Evolutionary conservation across 2,329 filamentous ascomycete genomes (phyloP).

Genomic region (Colletotrichum trifolii): DNA sequence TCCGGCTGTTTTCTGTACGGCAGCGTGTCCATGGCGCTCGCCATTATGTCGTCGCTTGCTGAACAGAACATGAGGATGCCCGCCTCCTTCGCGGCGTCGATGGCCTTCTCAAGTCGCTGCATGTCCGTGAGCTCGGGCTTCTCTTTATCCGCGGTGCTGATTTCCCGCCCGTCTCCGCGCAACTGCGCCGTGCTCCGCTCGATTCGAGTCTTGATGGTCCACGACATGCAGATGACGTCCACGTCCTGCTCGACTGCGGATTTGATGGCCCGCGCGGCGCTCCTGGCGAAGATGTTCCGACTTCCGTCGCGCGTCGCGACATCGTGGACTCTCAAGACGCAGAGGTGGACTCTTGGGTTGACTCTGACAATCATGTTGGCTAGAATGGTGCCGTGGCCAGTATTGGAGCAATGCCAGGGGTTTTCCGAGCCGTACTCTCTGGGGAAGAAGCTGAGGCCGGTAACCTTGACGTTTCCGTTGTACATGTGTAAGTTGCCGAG

Average conservation of each 20-base stretch:
- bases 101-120: neutral
- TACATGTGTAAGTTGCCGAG: neutral
- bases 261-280: neutral
- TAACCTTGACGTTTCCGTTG: neutral
- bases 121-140: neutral
- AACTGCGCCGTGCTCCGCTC: no score
- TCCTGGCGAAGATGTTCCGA: neutral
- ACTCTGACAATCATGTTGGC: neutral
- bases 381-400: neutral
- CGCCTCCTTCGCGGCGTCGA: neutral
- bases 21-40: neutral
- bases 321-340: neutral
- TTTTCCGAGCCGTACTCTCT: neutral
- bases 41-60: neutral
- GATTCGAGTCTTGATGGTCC: neutral
- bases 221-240: neutral
- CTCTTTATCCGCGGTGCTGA: no score
- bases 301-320: neutral
- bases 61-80: slow-evolving; percentile 1
- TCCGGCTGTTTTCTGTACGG: neutral
- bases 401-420: slow-evolving; percentile 2
- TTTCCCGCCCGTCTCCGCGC: no score
- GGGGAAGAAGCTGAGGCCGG: neutral
- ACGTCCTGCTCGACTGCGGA: neutral
- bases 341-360: no score